A percentile compares a stretch with the other conserved stretches of the same genome.
phyloP scores from a whole-genome alignment of 1,284 basidiomycete species.

The Ceratobasidium sp. region DNA sequence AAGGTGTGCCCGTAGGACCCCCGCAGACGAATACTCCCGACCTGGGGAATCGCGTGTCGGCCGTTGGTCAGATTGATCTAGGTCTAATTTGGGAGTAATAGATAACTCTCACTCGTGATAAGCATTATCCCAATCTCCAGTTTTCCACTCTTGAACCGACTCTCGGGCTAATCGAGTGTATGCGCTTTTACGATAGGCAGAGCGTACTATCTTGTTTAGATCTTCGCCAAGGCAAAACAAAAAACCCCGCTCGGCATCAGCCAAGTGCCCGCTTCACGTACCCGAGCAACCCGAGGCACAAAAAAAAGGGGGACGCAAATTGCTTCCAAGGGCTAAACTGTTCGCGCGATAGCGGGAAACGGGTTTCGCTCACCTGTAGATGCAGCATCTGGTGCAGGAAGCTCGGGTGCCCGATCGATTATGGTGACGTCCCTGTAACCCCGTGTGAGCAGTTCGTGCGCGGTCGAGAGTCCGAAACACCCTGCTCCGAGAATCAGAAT shows the following conservation, averaged over 20 bases:
- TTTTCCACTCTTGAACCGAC: slow-evolving; percentile 77
- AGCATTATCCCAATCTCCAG: slow-evolving; percentile 72
- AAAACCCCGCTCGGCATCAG: neutral
- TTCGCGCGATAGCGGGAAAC: slow-evolving; percentile 10
- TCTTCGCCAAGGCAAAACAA: slow-evolving; percentile 57
- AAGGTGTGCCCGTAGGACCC: slow-evolving; percentile 52
- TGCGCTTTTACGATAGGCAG: slow-evolving; percentile 74
- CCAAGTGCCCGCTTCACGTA: neutral
- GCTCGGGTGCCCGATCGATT: slow-evolving; percentile 69
- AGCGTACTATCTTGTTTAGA: slow-evolving; percentile 77
- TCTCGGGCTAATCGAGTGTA: slow-evolving; percentile 78
- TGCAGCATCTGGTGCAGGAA: slow-evolving; percentile 83
- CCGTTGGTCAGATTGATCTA: neutral
- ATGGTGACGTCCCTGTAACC: slow-evolving; percentile 76
- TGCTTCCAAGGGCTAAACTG: slow-evolving; percentile 15
- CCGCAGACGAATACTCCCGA: slow-evolving; percentile 67
- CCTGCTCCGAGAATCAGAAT: slow-evolving; percentile 86
- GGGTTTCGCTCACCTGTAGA: slow-evolving; percentile 60
- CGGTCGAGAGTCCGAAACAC: slow-evolving; percentile 86
- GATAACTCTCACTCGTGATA: slow-evolving; percentile 78
- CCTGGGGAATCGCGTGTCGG: slow-evolving; percentile 54
- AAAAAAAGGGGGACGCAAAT: slow-evolving; percentile 14
- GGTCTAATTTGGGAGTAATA: slow-evolving; percentile 18
- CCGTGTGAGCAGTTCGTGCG: slow-evolving; percentile 74
- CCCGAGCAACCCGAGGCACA: slow-evolving; percentile 13